These are phyloP conservation scores for Citrus sp. DNA, from an alignment of 345 rosid genomes.

Conservation along the genomic window DNA sequence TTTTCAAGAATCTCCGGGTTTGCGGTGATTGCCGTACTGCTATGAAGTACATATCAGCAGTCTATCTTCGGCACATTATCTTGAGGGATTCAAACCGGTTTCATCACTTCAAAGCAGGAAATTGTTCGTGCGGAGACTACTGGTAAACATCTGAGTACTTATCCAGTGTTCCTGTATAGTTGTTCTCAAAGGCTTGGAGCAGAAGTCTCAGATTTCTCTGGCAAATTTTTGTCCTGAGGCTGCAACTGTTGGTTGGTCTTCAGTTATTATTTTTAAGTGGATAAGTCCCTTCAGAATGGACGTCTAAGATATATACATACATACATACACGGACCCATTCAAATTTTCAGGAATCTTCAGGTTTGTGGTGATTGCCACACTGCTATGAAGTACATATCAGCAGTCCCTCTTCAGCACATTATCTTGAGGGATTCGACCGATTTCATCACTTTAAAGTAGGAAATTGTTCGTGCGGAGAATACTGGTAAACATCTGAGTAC, in stretches of 20 bases:
- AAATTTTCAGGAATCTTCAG: slow-evolving; percentile 81
- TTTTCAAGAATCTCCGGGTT: slow-evolving; percentile 86
- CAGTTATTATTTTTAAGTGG: too few relatives aligned
- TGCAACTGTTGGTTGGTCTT: too few relatives aligned
- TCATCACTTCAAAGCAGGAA: slow-evolving; percentile 83
- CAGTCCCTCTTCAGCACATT: slow-evolving; percentile 51
- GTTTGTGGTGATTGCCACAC: slow-evolving; percentile 92
- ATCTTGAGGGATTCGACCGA: slow-evolving; percentile 80
- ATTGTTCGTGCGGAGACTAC: slow-evolving; percentile 88
- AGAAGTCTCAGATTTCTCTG: not conserved
- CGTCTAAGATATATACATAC: too few relatives aligned
- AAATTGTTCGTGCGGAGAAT: slow-evolving; percentile 87
- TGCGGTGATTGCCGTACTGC: slow-evolving; percentile 94
- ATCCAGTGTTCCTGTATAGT: slow-evolving; percentile 13
- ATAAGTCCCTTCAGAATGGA: too few relatives aligned
- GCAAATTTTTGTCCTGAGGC: too few relatives aligned
- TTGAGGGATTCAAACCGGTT: slow-evolving; percentile 90
- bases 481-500: slow-evolving; percentile 50
- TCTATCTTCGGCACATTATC: slow-evolving; percentile 56
- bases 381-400: slow-evolving; percentile 74
- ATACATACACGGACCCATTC: slow-evolving; percentile 33
- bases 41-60: slow-evolving; percentile 67
- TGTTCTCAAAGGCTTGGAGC: not conserved
- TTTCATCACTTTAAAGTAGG: slow-evolving; percentile 87
- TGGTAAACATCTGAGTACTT: slow-evolving; percentile 47